Conservation (phyloP, 495 filamentous ascomycete species). For the Aspergillus coremiiformis region DNA sequence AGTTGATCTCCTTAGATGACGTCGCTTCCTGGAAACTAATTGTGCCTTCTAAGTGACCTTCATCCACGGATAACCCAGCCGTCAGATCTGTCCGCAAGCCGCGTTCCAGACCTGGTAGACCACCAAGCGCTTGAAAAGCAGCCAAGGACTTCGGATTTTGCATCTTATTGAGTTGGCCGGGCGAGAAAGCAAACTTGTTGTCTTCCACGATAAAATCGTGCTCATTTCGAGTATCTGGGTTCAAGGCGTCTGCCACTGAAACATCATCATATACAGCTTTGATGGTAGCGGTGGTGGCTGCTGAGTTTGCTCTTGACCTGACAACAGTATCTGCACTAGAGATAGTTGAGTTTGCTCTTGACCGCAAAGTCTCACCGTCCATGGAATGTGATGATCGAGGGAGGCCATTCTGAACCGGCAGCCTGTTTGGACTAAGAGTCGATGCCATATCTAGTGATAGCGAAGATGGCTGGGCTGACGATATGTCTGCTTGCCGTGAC, state of each 20-base stretch:
- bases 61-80: slow-evolving; percentile 60
- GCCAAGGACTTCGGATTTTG: slow-evolving; percentile 67
- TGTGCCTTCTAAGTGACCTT: slow-evolving; percentile 46
- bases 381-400: slow-evolving; percentile 36
- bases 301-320: slow-evolving; percentile 39
- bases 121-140: slow-evolving; percentile 62
- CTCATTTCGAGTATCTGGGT: slow-evolving; percentile 58
- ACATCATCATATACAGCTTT: slow-evolving; percentile 38
- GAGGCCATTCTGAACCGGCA: slow-evolving; percentile 28
- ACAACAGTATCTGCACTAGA: slow-evolving; percentile 34
- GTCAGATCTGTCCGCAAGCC: slow-evolving; percentile 59
- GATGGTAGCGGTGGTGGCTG: slow-evolving; percentile 21
- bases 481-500: background rate
- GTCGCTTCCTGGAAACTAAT: slow-evolving; percentile 58
- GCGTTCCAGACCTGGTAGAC: slow-evolving; percentile 57
- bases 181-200: slow-evolving; percentile 65
- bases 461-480: slow-evolving; percentile 9
- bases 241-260: slow-evolving; percentile 48
- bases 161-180: slow-evolving; percentile 66
- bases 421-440: slow-evolving; percentile 17
- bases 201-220: slow-evolving; percentile 56
- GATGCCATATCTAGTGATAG: slow-evolving; percentile 22
- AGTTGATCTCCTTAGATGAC: slow-evolving; percentile 12
- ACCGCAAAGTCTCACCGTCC: slow-evolving; percentile 44
- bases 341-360: slow-evolving; percentile 41